A percentile compares a stretch with the other conserved stretches of the same genome.
Conservation (phyloP, 1,284 basidiomycete genomes). For the Tylopilus sp. region DNA sequence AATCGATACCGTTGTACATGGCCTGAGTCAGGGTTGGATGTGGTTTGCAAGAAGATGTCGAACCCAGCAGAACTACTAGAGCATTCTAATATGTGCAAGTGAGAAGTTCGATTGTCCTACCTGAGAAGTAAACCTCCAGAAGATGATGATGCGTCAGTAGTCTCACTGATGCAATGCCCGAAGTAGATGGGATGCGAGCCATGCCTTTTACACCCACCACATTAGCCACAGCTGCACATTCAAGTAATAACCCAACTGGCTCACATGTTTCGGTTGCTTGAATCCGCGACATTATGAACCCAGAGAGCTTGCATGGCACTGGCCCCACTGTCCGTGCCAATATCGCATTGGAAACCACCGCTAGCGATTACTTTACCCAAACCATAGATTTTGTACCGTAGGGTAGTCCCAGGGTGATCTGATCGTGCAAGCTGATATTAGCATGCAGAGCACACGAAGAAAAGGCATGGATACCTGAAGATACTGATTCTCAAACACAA, state of each 20-base stretch:
- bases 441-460: no score
- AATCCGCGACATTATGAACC: conserved; percentile 69
- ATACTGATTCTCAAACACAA: no score
- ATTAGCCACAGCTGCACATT: neutral
- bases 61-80: conserved; percentile 58
- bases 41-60: conserved; percentile 71
- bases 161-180: conserved; percentile 66
- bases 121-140: conserved; percentile 77
- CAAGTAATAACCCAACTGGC: neutral
- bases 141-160: conserved; percentile 59
- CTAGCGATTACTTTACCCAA: conserved; percentile 77
- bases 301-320: conserved; percentile 67
- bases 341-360: conserved; percentile 71
- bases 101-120: conserved; percentile 39
- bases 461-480: no score
- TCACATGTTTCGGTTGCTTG: conserved; percentile 70
- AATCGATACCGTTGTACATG: no score
- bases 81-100: neutral
- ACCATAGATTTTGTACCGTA: conserved; percentile 80
- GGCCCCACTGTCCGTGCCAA: conserved; percentile 59
- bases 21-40: conserved; percentile 49
- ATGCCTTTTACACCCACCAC: conserved; percentile 48
- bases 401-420: conserved; percentile 73
- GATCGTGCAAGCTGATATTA: neutral
- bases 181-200: conserved; percentile 77